Base-by-base conservation (phyloP, 2,329 filamentous ascomycete species). In the Pseudocercospora vitis region DNA sequence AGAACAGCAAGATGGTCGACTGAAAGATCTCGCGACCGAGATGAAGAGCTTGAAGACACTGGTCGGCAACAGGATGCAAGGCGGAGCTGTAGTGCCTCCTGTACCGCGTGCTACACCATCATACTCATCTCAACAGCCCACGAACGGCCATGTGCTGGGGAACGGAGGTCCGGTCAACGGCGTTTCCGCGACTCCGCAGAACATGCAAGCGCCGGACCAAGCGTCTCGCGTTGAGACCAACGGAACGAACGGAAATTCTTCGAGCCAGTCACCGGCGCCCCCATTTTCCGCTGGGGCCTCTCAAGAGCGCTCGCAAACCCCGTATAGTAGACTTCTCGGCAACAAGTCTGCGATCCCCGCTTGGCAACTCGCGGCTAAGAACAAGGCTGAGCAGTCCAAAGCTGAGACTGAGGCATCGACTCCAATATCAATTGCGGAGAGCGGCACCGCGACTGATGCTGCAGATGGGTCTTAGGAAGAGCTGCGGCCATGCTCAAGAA, bases 1-100 rank as follows among this genome's bases (percentile, higher is more conserved):
- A 73, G 88, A 92, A 57, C 80, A 84, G 50, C 89, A 88, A 21
- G 91, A 97, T 68, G 81, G 78, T 61, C 81, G 91, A 45, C 76
- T 99, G 54, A 87, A 85, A 71, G 94, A 97, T 65, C 82, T 99
- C 61, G 88, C 89, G 62, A 82, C 80, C 5, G 94, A 99, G 73
- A 79, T 99, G 65, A 90, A 88, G 77, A 96, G 91, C 70, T 76
- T 99, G 65, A 97, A 96, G 80, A 88, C 89, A 2, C 78, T 99
- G 49, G 83, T 99, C 47, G 78, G 78, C 28, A 87, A 85, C 70
- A 75, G 84, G 37, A 78, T 86, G 64, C 58, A 59, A n/a, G 59
- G 55, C 14, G 62, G 60, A 21, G 58, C 45, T 31, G 53, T 51
- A 19, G 47, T 45, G 21, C 42, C 53, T 28, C 56, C 57, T 29